Evolutionary conservation across 1,284 basidiomycete genomes (phyloP), one percentile per base, ranked within the genome.

Genomic region (Microbotryomycetes sp.): DNA sequence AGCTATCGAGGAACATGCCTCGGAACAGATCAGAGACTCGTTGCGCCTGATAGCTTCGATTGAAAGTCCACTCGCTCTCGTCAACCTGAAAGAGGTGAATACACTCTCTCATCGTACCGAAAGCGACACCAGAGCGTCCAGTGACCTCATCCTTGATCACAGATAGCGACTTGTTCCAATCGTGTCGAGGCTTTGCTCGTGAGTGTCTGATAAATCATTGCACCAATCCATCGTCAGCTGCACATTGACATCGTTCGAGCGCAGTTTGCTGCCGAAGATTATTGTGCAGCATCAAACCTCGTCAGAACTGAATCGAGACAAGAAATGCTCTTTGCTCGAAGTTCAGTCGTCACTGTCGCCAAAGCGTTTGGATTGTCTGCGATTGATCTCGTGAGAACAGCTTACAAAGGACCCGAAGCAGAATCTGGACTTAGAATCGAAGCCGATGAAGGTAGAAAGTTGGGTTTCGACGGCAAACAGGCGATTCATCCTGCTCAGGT

Each of bases 391-490:
- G 90, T 70, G 14, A 65, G 70, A 49, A 64, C 65, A 4, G 57
- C 61, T 31, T 64, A 67, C 56, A 63, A 63, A 28, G 64, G 61
- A 7, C 48, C 56, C 0, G 55, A 28, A 7, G 61, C 61, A 4
- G 16, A 54, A 23, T 3, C 26, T 25, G 45, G 23, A 4, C 45
- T 68, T 46, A 3, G 15, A 7, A 61, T 65, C 4, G 66, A 68
- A 56, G 22, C 25, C 1, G 2, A 31, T 7, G 66, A 66, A 19
- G 91, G 87, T 0, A 76, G 85, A 50, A 77, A 83, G 59, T 77
- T 92, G 9, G 90, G 91, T 0, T 93, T 90, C 71, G 86, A 85
- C 28, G 91, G 90, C 52, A 94, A 94, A 81, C 92, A 96, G 89
- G 91, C 89, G 1, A 94, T 97, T 56, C 93, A 97, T 76, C 92